phyloP scores from a whole-genome alignment of 371 early-diverging fungal genomes.

The Mucor racemosus region DNA sequence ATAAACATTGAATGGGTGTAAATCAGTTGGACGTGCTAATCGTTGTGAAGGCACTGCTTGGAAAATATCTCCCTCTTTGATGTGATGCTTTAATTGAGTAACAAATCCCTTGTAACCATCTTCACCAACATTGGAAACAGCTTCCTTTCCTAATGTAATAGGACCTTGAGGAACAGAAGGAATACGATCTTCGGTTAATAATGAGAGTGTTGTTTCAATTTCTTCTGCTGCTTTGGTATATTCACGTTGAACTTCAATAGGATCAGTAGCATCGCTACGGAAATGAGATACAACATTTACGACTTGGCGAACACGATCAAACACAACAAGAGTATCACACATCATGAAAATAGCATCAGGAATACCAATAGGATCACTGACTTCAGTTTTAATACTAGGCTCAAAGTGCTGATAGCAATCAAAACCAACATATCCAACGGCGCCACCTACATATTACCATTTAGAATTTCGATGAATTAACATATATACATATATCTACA shows the following conservation, averaged over 20 bases:
- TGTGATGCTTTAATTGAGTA: slow-evolving; percentile 83
- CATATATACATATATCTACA: too few species aligned
- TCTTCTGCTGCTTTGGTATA: slow-evolving; percentile 70
- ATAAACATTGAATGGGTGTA: slow-evolving; percentile 98
- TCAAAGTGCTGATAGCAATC: slow-evolving; percentile 98
- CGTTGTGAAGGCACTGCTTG: slow-evolving; percentile 97
- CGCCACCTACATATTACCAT: slow-evolving; percentile 71
- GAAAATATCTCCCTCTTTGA: slow-evolving; percentile 94
- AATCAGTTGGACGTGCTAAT: slow-evolving; percentile 78
- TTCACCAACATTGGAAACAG: slow-evolving; percentile 85
- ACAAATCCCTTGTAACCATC: slow-evolving; percentile 92
- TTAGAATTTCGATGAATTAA: not conserved
- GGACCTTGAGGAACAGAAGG: slow-evolving; percentile 68
- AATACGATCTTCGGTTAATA: slow-evolving; percentile 61
- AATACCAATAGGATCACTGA: slow-evolving; percentile 85
- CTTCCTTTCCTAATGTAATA: slow-evolving; percentile 66
- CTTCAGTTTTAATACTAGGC: slow-evolving; percentile 76
- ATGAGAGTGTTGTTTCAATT: slow-evolving; percentile 65
- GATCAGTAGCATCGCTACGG: slow-evolving; percentile 66
- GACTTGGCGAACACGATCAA: slow-evolving; percentile 91
- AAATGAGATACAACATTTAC: slow-evolving; percentile 92
- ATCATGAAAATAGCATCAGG: slow-evolving; percentile 94
- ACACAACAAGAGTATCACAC: slow-evolving; percentile 92
- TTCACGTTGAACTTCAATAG: slow-evolving; percentile 58
- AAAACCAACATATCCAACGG: slow-evolving; percentile 95